Conservation (phyloP, 768 basidiomycete species). For the Pleurotus giganteus region DNA sequence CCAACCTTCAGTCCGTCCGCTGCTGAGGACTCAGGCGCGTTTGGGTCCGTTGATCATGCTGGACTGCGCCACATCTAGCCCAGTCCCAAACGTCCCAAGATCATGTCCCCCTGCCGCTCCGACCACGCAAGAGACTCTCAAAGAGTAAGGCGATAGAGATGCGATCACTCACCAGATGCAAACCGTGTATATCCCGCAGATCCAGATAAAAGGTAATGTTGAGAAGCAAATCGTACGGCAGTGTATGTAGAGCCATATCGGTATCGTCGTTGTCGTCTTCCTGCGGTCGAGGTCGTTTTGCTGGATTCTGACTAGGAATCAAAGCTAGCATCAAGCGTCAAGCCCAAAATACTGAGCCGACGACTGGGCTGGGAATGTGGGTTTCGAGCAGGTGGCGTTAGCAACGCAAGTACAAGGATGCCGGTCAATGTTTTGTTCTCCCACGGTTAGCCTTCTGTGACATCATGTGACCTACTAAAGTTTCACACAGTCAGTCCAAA, state of each 20-base stretch:
- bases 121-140: neutral
- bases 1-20: too few relatives aligned
- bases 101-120: neutral
- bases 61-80: too few relatives aligned
- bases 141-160: neutral
- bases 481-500: neutral
- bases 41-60: too few relatives aligned
- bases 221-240: constrained; percentile 71
- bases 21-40: too few relatives aligned
- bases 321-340: neutral
- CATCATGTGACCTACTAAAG: neutral
- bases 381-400: neutral
- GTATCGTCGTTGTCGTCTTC: neutral
- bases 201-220: constrained; percentile 65
- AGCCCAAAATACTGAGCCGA: neutral
- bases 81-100: too few relatives aligned
- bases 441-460: neutral
- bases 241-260: constrained; percentile 21
- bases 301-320: neutral
- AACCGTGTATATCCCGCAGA: constrained; percentile 54
- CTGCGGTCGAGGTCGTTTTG: neutral
- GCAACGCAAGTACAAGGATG: neutral
- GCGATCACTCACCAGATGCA: constrained; percentile 55
- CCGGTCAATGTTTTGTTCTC: neutral
- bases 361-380: neutral